Base-by-base conservation (phyloP, 2,329 filamentous ascomycete genomes). In the Cordyceps javanica region DNA sequence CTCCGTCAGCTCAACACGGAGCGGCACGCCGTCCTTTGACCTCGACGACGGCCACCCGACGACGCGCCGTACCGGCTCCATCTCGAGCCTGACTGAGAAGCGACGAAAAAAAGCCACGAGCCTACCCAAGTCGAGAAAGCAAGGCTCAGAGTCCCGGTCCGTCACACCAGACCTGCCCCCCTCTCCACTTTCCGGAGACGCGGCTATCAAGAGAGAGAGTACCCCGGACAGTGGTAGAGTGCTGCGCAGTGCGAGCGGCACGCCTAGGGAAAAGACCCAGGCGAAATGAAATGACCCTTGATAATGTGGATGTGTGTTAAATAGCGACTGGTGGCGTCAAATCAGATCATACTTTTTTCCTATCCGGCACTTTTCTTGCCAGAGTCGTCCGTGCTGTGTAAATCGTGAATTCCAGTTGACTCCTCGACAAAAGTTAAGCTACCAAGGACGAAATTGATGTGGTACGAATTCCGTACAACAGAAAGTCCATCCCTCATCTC, bases 131-230 rank as follows among this genome's bases (percentile, higher is more conserved):
- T 63, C 75, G 19, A 78, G 74, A 65, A 72, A 79, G 34, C 68
- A 76, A 0, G 72, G 72, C 0, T 70, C 71, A 4, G 80, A 83
- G 48, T 77, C 77, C 4, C 70, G 81, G 52, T 82, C 80, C 5
- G 73, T 79, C 3, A 82, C 81, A 3, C 81, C 81, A 1, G 81
- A 84, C 42, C 73, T 74, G 19, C 72, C 80, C 5, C 82, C 80
- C 2, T 83, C 81, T 3, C 81, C 80, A 3, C 66, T 84, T 59
- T 76, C 78, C 7, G 73, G 72, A 53, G 79, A 80, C 62, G 79
- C 74, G 60, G 79, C 70, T 49, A 61, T 59, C 21, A 62, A 64
- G 11, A 59, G 61, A 19, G 66, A 67, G n/a, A 57, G 58, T 5
- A 61, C 61, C 6, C 50, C 60, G 0, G 66, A 67, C 3, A 61